Evolutionary conservation across 2,329 filamentous ascomycete genomes (phyloP).

Genomic region (Ascochyta fabae): DNA sequence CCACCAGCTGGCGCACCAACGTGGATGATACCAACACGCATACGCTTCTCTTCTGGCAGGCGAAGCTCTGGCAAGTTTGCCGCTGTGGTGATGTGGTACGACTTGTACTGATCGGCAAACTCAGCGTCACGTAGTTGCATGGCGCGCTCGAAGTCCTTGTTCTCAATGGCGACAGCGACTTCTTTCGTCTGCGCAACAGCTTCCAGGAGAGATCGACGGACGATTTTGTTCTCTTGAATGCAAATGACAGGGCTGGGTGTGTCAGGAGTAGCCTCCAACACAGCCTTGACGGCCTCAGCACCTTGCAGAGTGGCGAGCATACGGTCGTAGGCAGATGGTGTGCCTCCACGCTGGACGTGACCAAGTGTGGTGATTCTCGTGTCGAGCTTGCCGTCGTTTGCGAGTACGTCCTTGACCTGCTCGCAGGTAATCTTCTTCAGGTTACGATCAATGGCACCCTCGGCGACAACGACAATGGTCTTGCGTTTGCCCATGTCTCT

Average conservation of each 20-base stretch:
- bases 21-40: conserved; percentile 95
- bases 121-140: conserved; percentile 91
- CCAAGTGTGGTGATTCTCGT: conserved; percentile 94
- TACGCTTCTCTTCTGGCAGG: conserved; percentile 76
- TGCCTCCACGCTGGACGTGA: conserved; percentile 95
- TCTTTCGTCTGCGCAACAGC: conserved; percentile 86
- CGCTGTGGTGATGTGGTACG: conserved; percentile 89
- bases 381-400: conserved; percentile 80
- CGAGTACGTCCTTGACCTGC: conserved; percentile 88
- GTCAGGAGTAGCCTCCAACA: conserved; percentile 68
- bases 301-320: conserved; percentile 90
- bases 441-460: conserved; percentile 75
- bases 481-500: conserved; percentile 89
- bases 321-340: conserved; percentile 91
- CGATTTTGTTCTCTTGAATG: conserved; percentile 97
- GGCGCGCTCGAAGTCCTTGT: conserved; percentile 83
- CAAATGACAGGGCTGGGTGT: conserved; percentile 94
- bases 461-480: conserved; percentile 97
- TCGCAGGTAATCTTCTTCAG: conserved; percentile 82
- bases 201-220: conserved; percentile 85
- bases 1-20: conserved; percentile 95
- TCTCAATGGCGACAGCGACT: conserved; percentile 80
- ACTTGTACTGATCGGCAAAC: conserved; percentile 89
- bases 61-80: conserved; percentile 73
- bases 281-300: conserved; percentile 41